Percentiles rank a stretch among this genome's conserved stretches.
Conservation (phyloP, 495 filamentous ascomycete genomes). For the Xylaria venustula region DNA sequence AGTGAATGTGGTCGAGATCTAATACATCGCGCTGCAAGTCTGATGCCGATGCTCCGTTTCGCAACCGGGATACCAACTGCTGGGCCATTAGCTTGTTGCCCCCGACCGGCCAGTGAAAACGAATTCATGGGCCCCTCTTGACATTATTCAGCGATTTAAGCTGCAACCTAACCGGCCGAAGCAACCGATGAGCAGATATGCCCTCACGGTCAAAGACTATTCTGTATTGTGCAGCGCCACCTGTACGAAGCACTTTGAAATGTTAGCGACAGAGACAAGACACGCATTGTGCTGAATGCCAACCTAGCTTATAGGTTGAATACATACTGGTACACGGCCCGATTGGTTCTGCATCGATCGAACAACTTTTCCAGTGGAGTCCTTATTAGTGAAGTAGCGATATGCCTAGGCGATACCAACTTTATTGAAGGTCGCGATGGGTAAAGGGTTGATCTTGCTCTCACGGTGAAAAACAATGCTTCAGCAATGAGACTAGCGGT, state of each 20-base stretch:
- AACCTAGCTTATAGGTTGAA: no score
- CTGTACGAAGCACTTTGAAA: neutral
- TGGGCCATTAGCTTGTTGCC: slow-evolving; percentile 16
- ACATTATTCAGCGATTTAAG: slow-evolving; percentile 47
- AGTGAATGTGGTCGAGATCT: slow-evolving; percentile 13
- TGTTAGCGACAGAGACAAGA: no score
- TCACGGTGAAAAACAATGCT: slow-evolving; percentile 25
- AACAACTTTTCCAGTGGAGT: slow-evolving; percentile 52
- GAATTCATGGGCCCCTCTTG: slow-evolving; percentile 46
- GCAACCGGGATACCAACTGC: slow-evolving; percentile 30
- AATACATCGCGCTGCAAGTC: slow-evolving; percentile 24
- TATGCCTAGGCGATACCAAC: slow-evolving; percentile 14
- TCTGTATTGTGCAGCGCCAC: neutral
- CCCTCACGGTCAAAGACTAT: slow-evolving; percentile 24
- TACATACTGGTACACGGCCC: neutral
- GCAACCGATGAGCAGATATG: slow-evolving; percentile 51
- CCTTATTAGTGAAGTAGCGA: slow-evolving; percentile 17
- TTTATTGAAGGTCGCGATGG: slow-evolving; percentile 10
- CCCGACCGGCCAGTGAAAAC: slow-evolving; percentile 50
- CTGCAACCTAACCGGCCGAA: slow-evolving; percentile 55
- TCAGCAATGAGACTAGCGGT: neutral
- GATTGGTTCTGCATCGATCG: slow-evolving; percentile 33
- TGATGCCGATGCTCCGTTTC: slow-evolving; percentile 11
- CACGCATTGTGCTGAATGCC: no score
- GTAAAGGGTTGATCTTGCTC: slow-evolving; percentile 5